Percentiles rank a stretch among this genome's conserved stretches.
Conservation (phyloP, 352 stramenopile genomes). For the Aphanomyces stellatus region DNA sequence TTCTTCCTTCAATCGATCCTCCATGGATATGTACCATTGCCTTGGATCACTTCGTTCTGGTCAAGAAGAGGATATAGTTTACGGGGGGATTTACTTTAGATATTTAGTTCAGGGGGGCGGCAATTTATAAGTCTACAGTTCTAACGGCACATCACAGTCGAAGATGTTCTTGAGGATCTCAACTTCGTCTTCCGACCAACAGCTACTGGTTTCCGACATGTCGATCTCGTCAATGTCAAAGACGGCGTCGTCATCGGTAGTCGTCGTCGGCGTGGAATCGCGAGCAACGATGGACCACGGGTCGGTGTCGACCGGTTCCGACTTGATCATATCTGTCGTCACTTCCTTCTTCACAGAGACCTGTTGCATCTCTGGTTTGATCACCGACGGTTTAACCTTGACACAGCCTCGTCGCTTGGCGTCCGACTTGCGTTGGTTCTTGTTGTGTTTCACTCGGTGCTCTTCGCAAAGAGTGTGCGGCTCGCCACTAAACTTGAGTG, state of each 20-base stretch:
- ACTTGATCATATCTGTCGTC: background rate
- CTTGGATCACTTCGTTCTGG: background rate
- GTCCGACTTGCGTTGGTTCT: conserved; percentile 22
- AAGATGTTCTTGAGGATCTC: conserved; percentile 22
- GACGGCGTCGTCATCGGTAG: background rate
- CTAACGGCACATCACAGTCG: background rate
- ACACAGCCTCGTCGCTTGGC: conserved; percentile 19
- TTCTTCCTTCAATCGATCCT: background rate
- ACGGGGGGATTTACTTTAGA: conserved; percentile 8
- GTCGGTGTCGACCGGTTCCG: background rate
- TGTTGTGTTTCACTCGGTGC: conserved; percentile 21
- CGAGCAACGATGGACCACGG: background rate
- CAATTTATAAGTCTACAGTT: background rate
- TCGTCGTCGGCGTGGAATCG: background rate
- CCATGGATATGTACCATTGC: background rate
- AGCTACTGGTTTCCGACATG: conserved; percentile 17
- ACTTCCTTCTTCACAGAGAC: conserved; percentile 3
- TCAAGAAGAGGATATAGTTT: background rate
- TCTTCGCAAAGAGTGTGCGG: conserved; percentile 21
- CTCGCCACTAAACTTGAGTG: conserved; percentile 21
- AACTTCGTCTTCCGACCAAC: conserved; percentile 19
- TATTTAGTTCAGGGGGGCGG: background rate
- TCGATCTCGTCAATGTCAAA: conserved; percentile 19
- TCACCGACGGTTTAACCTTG: background rate
- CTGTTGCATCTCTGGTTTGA: background rate